A percentile compares a stretch with the other conserved stretches of the same genome.
phyloP scores from a whole-genome alignment of 208 protist genomes.

The Spongospora subterranea region DNA sequence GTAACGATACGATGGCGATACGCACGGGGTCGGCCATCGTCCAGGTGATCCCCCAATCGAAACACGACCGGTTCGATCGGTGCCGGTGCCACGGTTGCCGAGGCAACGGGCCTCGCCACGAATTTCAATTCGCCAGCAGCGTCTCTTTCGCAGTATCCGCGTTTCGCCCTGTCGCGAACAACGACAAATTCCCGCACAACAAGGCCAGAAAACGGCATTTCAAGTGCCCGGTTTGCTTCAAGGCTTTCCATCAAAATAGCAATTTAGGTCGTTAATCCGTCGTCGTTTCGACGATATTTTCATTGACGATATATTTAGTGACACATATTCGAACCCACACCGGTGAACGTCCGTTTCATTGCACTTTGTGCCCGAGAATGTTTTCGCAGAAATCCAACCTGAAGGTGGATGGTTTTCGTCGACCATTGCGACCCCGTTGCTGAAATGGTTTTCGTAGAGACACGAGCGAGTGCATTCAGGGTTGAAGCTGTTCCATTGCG shows the following conservation, averaged over 20 bases:
- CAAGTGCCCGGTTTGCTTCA: no score
- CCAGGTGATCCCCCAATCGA: no score
- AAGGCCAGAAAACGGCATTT: no score
- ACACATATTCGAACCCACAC: conserved; percentile 41
- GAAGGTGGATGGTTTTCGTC: neutral
- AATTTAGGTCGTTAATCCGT: neutral
- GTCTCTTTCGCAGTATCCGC: no score
- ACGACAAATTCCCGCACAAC: no score
- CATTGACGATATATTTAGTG: neutral
- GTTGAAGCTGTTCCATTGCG: conserved; percentile 37
- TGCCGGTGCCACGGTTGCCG: no score
- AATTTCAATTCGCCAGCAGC: no score
- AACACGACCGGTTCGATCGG: no score
- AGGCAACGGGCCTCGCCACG: no score
- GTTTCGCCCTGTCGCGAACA: no score
- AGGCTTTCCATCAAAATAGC: conserved; percentile 51
- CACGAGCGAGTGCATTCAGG: conserved; percentile 20
- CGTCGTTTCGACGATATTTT: neutral
- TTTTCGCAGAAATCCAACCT: conserved; percentile 53
- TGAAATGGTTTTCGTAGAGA: neutral
- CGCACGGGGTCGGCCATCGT: no score
- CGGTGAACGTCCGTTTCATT: conserved; percentile 16
- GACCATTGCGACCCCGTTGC: neutral
- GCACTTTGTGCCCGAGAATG: neutral
- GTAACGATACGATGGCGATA: no score